Evolutionary conservation across 192 early-diverging fungal genomes (phyloP).

Genomic region (Ramicandelaber brevisporus): DNA sequence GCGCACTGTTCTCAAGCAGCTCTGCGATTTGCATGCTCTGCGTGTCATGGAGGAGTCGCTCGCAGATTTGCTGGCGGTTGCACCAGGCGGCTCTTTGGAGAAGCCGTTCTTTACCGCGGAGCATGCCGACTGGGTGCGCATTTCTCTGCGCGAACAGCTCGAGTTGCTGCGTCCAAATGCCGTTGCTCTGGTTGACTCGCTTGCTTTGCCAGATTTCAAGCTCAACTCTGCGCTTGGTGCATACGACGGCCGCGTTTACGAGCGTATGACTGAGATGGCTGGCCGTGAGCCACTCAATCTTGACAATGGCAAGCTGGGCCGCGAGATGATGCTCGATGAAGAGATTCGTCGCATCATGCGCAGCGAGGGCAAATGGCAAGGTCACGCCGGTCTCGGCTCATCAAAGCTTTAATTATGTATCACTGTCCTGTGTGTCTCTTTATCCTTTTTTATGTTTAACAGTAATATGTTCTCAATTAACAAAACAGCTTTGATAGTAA

Average conservation of each 20-base stretch:
- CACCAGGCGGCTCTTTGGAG: slow-evolving; percentile 29
- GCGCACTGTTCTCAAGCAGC: slow-evolving; percentile 9
- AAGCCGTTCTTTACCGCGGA: slow-evolving; percentile 23
- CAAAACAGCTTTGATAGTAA: too few species aligned
- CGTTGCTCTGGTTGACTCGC: slow-evolving; percentile 59
- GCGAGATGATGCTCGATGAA: too few species aligned
- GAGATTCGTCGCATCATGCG: too few species aligned
- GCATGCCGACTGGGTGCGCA: slow-evolving; percentile 22
- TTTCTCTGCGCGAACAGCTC: slow-evolving; percentile 20
- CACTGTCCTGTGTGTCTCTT: too few species aligned
- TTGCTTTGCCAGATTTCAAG: slow-evolving; percentile 46
- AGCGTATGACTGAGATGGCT: slow-evolving; percentile 44
- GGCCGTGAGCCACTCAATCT: slow-evolving; percentile 48
- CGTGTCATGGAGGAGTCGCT: slow-evolving; percentile 30
- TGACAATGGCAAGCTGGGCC: too few species aligned
- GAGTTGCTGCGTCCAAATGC: slow-evolving; percentile 45
- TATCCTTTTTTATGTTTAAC: too few species aligned
- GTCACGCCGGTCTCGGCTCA: too few species aligned
- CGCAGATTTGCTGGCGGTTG: slow-evolving; percentile 28
- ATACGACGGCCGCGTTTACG: slow-evolving; percentile 60
- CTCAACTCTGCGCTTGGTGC: slow-evolving; percentile 59
- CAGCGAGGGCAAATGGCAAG: too few species aligned
- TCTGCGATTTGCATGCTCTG: slow-evolving; percentile 23
- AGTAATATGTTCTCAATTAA: too few species aligned
- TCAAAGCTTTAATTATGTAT: too few species aligned